phyloP scores from a whole-genome alignment of 1,284 basidiomycete genomes.

The Rhizoctonia solani region DNA sequence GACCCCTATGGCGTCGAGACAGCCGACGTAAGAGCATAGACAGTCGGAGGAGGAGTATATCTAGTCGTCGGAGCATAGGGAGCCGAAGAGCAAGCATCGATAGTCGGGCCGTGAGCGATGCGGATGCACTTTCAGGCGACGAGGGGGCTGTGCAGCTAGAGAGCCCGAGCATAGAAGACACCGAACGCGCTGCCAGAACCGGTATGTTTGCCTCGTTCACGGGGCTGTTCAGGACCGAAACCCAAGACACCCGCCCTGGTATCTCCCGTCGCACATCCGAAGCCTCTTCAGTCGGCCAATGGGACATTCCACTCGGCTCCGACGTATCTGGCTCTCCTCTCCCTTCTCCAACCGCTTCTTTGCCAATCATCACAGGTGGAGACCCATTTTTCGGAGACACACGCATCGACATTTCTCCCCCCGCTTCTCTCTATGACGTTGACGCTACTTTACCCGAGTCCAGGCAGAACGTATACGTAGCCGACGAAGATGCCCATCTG shows the following conservation, averaged over 20 bases:
- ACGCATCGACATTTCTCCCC: conserved; percentile 68
- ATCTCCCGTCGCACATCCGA: conserved; percentile 39
- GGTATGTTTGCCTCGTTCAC: conserved; percentile 68
- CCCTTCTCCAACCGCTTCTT: conserved; percentile 56
- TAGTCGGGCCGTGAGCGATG: conserved; percentile 47
- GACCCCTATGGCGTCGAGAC: conserved; percentile 50
- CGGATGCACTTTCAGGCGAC: conserved; percentile 36
- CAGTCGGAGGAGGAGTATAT: conserved; percentile 3
- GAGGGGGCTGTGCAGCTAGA: conserved; percentile 27
- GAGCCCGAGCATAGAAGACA: conserved; percentile 34
- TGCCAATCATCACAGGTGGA: conserved; percentile 62
- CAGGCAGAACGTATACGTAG: conserved; percentile 83
- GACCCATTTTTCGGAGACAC: conserved; percentile 80
- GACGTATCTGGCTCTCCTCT: conserved; percentile 56
- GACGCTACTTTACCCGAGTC: conserved; percentile 66
- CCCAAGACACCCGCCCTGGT: conserved; percentile 46
- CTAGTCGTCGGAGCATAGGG: conserved; percentile 8
- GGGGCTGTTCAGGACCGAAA: conserved; percentile 71
- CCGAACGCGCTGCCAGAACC: conserved; percentile 56
- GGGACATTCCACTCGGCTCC: conserved; percentile 42
- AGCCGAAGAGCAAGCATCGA: conserved; percentile 54
- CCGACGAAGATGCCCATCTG: conserved; percentile 90
- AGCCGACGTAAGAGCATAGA: conserved; percentile 34
- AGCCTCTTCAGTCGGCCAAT: conserved; percentile 43
- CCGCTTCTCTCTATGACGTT: conserved; percentile 55